These are phyloP conservation scores for Centella asiatica DNA, from an alignment of 129 eudicot genomes.

Conservation along the genomic window DNA sequence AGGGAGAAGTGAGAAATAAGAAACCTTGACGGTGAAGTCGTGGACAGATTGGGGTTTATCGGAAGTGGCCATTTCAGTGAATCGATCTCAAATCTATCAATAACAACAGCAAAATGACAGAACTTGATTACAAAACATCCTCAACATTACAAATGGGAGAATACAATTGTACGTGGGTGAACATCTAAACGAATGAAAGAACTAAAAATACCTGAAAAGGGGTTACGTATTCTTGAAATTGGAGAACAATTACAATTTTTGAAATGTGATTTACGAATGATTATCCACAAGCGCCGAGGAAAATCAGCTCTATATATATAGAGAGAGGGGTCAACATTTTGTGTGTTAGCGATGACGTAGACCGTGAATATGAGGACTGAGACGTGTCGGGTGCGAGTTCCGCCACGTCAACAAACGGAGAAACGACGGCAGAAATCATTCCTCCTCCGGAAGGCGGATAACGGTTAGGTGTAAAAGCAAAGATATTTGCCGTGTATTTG, in stretches of 20 bases:
- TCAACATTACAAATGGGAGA: too few species aligned
- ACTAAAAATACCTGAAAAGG: too few species aligned
- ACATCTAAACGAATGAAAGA: too few species aligned
- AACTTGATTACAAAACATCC: too few species aligned
- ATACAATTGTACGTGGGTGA: neutral
- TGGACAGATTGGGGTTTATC: slow-evolving; percentile 29
- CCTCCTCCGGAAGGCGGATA: too few species aligned
- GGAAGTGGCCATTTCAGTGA: slow-evolving; percentile 7
- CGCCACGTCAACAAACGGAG: neutral
- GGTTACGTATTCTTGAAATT: too few species aligned
- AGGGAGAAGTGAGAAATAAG: neutral
- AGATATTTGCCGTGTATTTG: neutral
- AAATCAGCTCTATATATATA: neutral
- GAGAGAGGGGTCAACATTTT: neutral
- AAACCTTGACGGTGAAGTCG: slow-evolving; percentile 41
- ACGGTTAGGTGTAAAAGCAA: neutral
- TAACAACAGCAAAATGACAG: neutral
- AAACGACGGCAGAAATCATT: neutral
- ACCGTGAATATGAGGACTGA: neutral
- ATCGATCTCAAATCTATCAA: slow-evolving; percentile 4
- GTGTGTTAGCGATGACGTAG: slow-evolving; percentile 9
- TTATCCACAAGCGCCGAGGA: neutral
- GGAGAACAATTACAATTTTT: too few species aligned
- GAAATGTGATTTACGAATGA: neutral
- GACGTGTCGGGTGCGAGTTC: neutral